Evolutionary conservation across 306 rosid species (phyloP).

Genomic region (Phaseolus lunatus): DNA sequence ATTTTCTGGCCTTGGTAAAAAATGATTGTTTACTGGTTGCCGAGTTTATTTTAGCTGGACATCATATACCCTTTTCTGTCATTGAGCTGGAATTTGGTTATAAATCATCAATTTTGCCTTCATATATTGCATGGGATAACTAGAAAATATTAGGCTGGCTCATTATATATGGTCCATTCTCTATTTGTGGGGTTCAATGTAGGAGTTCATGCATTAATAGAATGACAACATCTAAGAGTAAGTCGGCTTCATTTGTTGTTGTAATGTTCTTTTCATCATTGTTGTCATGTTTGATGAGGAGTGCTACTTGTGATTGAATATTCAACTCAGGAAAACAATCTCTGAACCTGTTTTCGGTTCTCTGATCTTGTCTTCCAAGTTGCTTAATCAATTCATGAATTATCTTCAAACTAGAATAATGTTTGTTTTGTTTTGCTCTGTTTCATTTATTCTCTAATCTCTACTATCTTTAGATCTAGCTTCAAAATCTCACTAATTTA

Average conservation of each 20-base stretch:
- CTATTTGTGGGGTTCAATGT: background rate
- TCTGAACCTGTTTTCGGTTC: background rate
- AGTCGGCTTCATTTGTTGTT: background rate
- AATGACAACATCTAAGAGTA: background rate
- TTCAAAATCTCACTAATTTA: background rate
- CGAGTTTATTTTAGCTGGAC: conserved; percentile 10
- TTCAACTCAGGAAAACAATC: background rate
- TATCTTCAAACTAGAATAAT: background rate
- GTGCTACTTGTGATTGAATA: background rate
- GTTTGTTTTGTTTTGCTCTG: background rate
- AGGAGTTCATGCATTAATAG: background rate
- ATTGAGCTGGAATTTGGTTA: conserved; percentile 18
- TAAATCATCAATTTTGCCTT: background rate
- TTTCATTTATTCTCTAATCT: background rate
- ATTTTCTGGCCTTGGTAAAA: background rate
- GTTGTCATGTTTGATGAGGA: background rate
- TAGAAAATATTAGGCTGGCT: background rate
- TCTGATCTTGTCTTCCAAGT: conserved; percentile 6
- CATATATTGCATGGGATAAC: background rate
- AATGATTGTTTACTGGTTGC: conserved; percentile 8
- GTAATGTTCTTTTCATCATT: background rate
- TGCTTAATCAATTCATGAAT: background rate
- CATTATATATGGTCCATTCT: background rate
- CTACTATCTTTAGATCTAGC: background rate
- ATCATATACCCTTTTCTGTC: background rate